These are phyloP conservation scores for Diaporthe capsici DNA, from an alignment of 2,329 filamentous ascomycete species.

Conservation along the genomic window DNA sequence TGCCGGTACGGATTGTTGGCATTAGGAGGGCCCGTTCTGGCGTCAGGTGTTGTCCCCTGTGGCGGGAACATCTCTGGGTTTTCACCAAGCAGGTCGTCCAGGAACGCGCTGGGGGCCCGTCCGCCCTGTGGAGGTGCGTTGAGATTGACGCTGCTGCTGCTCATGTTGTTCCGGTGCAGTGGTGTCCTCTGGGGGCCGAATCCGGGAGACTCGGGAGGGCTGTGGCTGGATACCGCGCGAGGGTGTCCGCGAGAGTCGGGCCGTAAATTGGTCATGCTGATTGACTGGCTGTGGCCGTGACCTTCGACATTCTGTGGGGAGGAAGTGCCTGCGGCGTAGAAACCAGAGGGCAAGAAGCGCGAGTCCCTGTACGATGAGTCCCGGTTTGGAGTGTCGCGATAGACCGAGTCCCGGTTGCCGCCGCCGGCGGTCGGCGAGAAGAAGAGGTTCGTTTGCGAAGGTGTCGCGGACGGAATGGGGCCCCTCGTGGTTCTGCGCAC, in stretches of 20 bases:
- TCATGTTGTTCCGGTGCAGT: slow-evolving; percentile 59
- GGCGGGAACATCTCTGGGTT: slow-evolving; percentile 70
- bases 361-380: slow-evolving; percentile 73
- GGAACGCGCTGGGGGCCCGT: slow-evolving; percentile 87
- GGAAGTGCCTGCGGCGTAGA: slow-evolving; percentile 82
- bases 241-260: slow-evolving; percentile 69
- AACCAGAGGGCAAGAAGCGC: slow-evolving; percentile 89
- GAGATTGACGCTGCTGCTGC: slow-evolving; percentile 77
- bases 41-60: slow-evolving; percentile 44
- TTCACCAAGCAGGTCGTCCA: slow-evolving; percentile 91
- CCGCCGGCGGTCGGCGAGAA: slow-evolving; percentile 91
- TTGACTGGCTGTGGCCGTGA: slow-evolving; percentile 65
- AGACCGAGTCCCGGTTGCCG: slow-evolving; percentile 46
- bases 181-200: slow-evolving; percentile 59
- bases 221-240: slow-evolving; percentile 61
- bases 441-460: slow-evolving; percentile 82
- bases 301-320: slow-evolving; percentile 66
- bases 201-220: slow-evolving; percentile 76
- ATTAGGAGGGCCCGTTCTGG: slow-evolving; percentile 47
- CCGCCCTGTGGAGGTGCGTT: slow-evolving; percentile 72
- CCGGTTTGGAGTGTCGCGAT: slow-evolving; percentile 34
- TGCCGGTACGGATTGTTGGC: slow-evolving; percentile 41
- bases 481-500: slow-evolving; percentile 66
- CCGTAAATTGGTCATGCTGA: slow-evolving; percentile 73
- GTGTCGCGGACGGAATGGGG: slow-evolving; percentile 67